Conservation (phyloP, 768 basidiomycete species). For the Mycena olivaceomarginata region DNA sequence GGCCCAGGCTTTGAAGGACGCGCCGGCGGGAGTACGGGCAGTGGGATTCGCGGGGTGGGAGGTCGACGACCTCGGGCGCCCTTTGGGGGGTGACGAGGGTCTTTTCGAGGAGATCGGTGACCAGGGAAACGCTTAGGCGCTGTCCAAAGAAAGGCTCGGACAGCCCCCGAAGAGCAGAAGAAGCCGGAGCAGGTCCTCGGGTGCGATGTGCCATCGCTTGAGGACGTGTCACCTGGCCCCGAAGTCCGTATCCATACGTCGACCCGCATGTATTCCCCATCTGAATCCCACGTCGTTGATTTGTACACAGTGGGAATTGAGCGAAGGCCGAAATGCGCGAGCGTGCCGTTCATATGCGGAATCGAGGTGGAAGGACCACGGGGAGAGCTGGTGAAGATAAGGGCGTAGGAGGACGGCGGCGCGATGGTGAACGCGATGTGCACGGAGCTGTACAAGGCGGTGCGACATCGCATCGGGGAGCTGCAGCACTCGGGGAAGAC, state of each 20-base stretch:
- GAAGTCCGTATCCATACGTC: constrained; percentile 19
- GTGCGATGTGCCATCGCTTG: constrained; percentile 8
- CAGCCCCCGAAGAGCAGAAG: constrained; percentile 7
- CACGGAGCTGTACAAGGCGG: too few species aligned
- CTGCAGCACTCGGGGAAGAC: constrained; percentile 28
- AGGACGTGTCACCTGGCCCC: constrained; percentile 18
- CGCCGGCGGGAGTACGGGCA: neutral
- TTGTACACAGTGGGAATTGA: constrained; percentile 29
- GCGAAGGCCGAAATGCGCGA: neutral
- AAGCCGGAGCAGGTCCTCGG: constrained; percentile 20
- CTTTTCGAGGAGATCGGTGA: constrained; percentile 10
- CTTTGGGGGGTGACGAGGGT: neutral
- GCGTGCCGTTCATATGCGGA: too few species aligned
- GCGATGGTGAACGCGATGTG: neutral
- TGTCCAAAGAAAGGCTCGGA: constrained; percentile 16
- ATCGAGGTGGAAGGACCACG: constrained; percentile 37
- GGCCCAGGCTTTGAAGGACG: constrained; percentile 15
- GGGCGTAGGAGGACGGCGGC: constrained; percentile 37
- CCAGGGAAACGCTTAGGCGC: constrained; percentile 9
- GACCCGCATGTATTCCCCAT: constrained; percentile 9
- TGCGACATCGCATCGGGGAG: neutral
- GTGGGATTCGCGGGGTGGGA: neutral
- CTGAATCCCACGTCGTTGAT: constrained; percentile 29
- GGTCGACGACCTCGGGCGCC: constrained; percentile 4
- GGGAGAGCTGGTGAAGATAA: constrained; percentile 33